Evolutionary conservation across 495 filamentous ascomycete species (phyloP), one percentile per base, ranked within the genome.

Genomic region (Trichoderma parareesei): DNA sequence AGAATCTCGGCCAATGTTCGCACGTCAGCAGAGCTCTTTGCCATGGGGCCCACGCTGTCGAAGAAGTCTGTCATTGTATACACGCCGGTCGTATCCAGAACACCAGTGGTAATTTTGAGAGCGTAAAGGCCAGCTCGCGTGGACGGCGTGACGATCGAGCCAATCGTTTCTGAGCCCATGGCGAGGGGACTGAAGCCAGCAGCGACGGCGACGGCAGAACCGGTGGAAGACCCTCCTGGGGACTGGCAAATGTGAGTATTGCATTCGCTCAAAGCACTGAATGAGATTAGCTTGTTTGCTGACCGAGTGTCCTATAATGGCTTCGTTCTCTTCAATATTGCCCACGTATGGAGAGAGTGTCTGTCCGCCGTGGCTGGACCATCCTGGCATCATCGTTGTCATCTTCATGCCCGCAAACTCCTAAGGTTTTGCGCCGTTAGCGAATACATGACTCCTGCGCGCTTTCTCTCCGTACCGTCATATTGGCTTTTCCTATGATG

Each of bases 101-200:
- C 37, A 2, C 65, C 64, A 5, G 61, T 11, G 1, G 65, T 68
- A 1, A 68, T 60, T 64, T 72, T 72, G 27, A 72, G 27, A 14
- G 71, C 74, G 64, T 82, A 82, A 11, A 84, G 64, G 1, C 73
- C 77, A 11, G 77, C 75, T 3, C 75, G 65, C n/a, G 68, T 74
- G 2, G 77, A 73, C 0, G 81, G 77, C 2, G 62, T 63, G 14
- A 80, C 61, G 20, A 82, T 72, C 2, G 78, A 82, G 0, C 79
- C 77, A 61, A 76, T 71, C 2, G 80, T 81, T 61, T 84, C 82
- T 5, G 79, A 78, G 0, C 80, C 81, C 0, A 84, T 64, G 0
- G 78, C 61, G 13, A 81, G 62, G 0, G 80, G 74, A 3, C 75
- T 70, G 35, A 77, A 79, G n/a, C 79, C 79, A 43, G 78, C 75